phyloP scores from a whole-genome alignment of 2,329 filamentous ascomycete species.

The Hymenoscyphus linearis region DNA sequence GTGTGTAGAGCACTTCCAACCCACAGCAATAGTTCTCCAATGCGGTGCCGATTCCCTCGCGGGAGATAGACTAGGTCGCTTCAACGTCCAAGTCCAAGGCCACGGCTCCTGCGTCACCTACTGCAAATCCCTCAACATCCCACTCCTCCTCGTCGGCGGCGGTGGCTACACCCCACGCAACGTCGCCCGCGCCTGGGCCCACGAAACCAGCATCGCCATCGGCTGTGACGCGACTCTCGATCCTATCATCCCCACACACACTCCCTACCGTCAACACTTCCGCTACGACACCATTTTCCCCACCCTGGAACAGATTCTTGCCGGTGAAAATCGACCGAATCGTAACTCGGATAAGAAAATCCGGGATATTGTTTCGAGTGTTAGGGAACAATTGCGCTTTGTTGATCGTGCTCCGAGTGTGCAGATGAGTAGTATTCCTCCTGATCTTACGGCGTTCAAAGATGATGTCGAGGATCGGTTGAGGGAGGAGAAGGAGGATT shows the following conservation, averaged over 20 bases:
- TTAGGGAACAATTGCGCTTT: slow-evolving; percentile 82
- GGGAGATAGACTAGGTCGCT: slow-evolving; percentile 86
- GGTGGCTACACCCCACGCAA: slow-evolving; percentile 96
- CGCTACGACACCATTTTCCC: slow-evolving; percentile 83
- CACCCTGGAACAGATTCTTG: slow-evolving; percentile 64
- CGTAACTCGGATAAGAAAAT: slow-evolving; percentile 74
- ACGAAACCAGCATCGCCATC: slow-evolving; percentile 89
- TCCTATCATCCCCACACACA: slow-evolving; percentile 69
- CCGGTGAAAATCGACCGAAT: slow-evolving; percentile 62
- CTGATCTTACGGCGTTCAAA: slow-evolving; percentile 63
- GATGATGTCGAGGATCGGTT: slow-evolving; percentile 64
- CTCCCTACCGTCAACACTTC: slow-evolving; percentile 86
- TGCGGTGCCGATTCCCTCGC: slow-evolving; percentile 94
- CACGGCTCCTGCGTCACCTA: slow-evolving; percentile 89
- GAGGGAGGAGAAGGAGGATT: slow-evolving; percentile 58
- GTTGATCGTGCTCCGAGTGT: slow-evolving; percentile 81
- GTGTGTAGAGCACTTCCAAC: slow-evolving; percentile 78
- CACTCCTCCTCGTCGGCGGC: slow-evolving; percentile 85
- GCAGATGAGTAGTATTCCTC: slow-evolving; percentile 74
- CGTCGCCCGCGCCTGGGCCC: slow-evolving; percentile 92
- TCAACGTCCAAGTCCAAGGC: slow-evolving; percentile 93
- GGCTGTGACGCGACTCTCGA: slow-evolving; percentile 65
- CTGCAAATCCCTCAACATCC: slow-evolving; percentile 74
- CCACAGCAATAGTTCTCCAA: slow-evolving; percentile 86
- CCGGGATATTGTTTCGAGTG: slow-evolving; percentile 67